Evolutionary conservation across 2,329 filamentous ascomycete species (phyloP).

Genomic region (Claviceps capensis): DNA sequence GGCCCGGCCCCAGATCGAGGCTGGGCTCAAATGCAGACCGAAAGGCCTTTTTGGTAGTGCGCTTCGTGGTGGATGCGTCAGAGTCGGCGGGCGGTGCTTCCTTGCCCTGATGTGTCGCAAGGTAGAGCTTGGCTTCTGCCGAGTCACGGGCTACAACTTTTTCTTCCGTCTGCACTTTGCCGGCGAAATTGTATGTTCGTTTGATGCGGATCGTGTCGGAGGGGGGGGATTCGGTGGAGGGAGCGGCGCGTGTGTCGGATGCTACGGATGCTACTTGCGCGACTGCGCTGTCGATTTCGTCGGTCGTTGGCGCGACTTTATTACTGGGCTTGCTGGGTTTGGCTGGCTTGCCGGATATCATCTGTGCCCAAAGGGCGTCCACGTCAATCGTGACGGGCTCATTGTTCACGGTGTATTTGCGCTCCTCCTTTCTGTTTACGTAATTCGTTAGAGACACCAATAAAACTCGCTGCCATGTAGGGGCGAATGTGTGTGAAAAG

Average conservation of each 20-base stretch:
- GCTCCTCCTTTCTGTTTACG: constrained; percentile 38
- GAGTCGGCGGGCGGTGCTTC: constrained; percentile 10
- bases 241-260: constrained; percentile 7
- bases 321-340: background rate
- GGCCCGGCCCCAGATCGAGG: constrained; percentile 26
- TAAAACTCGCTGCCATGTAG: background rate
- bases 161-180: constrained; percentile 57
- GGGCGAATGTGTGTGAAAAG: background rate
- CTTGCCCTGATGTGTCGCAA: constrained; percentile 33
- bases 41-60: constrained; percentile 40
- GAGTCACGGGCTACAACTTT: constrained; percentile 53
- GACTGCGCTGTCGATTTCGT: constrained; percentile 3
- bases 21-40: constrained; percentile 50
- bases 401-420: constrained; percentile 33
- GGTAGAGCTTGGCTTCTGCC: constrained; percentile 50
- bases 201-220: constrained; percentile 47
- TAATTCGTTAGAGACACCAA: background rate
- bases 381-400: constrained; percentile 57
- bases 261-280: constrained; percentile 10
- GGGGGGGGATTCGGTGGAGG: background rate
- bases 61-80: constrained; percentile 23
- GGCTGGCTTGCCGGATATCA: constrained; percentile 33
- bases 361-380: constrained; percentile 55
- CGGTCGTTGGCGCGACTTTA: background rate
- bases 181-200: constrained; percentile 62